Evolutionary conservation across 1,284 basidiomycete genomes (phyloP).

Genomic region (Ustanciosporium gigantosporum): DNA sequence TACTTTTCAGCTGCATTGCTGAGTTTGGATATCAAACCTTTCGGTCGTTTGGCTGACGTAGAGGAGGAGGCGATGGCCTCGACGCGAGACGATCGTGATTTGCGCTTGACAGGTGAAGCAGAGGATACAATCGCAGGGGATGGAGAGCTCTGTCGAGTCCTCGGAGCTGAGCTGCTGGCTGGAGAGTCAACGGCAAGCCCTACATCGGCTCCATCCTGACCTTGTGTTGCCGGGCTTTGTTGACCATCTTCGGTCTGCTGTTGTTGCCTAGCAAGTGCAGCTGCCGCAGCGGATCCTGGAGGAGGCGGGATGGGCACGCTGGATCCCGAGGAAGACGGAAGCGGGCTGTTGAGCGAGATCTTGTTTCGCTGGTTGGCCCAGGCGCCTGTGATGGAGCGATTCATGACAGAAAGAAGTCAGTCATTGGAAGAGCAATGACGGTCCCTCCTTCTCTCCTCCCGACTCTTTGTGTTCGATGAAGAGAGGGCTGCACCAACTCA

Average conservation of each 20-base stretch:
- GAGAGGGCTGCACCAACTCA: not conserved
- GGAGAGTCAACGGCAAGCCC: conserved; percentile 6
- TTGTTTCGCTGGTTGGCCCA: conserved; percentile 48
- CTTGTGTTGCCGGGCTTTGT: conserved; percentile 9
- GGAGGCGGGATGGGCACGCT: conserved; percentile 42
- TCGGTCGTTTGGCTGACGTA: conserved; percentile 28
- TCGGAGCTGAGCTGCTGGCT: conserved; percentile 18
- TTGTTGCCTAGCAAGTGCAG: conserved; percentile 31
- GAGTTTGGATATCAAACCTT: conserved; percentile 19
- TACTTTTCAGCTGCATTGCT: conserved; percentile 41
- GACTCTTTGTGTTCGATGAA: not conserved
- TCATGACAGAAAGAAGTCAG: conserved; percentile 25
- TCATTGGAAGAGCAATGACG: not conserved
- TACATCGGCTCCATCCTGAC: conserved; percentile 1
- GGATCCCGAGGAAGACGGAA: conserved; percentile 21
- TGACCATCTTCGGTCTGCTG: conserved; percentile 20
- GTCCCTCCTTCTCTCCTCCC: not conserved
- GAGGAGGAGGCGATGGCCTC: conserved; percentile 13
- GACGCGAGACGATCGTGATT: conserved; percentile 39
- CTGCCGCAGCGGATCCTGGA: conserved; percentile 45
- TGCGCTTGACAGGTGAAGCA: conserved; percentile 40
- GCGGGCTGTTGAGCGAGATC: conserved; percentile 49
- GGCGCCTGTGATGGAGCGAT: conserved; percentile 52
- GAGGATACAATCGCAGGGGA: conserved; percentile 5
- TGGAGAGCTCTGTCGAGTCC: conserved; percentile 36